Evolutionary conservation across 805 yeast genomes (phyloP), one percentile per base, ranked within the genome.

Genomic region (Metschnikowia proteae): DNA sequence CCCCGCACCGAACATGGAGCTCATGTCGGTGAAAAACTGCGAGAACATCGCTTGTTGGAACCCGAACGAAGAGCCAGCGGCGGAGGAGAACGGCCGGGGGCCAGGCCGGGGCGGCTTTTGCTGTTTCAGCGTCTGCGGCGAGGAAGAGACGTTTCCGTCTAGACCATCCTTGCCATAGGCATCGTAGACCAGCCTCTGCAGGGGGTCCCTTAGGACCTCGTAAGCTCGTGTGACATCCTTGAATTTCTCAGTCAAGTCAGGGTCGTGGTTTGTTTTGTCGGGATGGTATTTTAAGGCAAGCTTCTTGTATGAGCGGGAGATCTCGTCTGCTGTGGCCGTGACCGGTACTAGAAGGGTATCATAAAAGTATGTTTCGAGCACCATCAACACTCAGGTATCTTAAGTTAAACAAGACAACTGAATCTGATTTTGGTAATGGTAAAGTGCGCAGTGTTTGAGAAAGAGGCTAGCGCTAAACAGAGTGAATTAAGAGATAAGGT

Each of bases 201-300:
- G 62, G 1, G 64, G 61, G 60, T 83, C 81, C 33, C 74, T 68
- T 31, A 87, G 67, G 5, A 80, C 70, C 53, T 84, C 85, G 62
- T 87, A 87, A 0, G 92, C 91, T 41, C 75, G 73, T 2, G 84
- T 79, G 36, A 85, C 73, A 46, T 76, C 79, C 65, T 82, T 82
- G 66, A 85, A 87, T 51, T 65, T 68, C 49, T 73, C 75, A 3
- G 81, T 79, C 34, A 78, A 70, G 28, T 67, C 74, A 5, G 77
- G 78, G 13, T 78, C 65, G 52, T 73, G 78, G 48, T 71, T 70
- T 22, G 80, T 79, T 56, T 80, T 79, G 60, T 84, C 91, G 0
- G 91, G 91, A 60, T 84, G 91, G 59, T 74, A 79, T 57, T 70
- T 70, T 43, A 79, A 59, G 2, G 82, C 79, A 46, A 63, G 60